Evolutionary conservation across 192 early-diverging fungal genomes (phyloP), one percentile per base, ranked within the genome.

Genomic region (Backusella australiensis): DNA sequence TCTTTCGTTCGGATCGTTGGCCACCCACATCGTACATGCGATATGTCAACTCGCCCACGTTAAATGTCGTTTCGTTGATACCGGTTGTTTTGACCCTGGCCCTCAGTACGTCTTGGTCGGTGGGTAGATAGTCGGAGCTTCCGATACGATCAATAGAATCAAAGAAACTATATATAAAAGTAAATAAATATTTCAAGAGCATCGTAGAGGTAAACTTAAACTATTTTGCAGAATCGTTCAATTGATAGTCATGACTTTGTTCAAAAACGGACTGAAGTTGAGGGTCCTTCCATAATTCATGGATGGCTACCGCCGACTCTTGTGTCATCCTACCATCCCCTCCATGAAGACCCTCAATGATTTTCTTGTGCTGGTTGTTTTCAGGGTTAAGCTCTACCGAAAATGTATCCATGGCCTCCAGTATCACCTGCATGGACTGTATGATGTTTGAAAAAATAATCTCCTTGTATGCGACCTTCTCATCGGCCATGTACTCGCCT

Each of bases 21-120:
- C 97, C 97, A 75, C 97, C 97, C 42, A 98, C 97, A 84, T 98
- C 97, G 84, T 95, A 94, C 93, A 98, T 95, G 72, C 93, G 88
- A 85, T 97, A 98, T 34, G 94, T 96, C 68, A 98, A 86, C 56
- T 96, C 94, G 15, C 94, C 95, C 71, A 98, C 93, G 34, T 90
- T 79, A 84, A 98, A 96, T 4, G 90, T 93, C 4, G 94, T 96
- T 84, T 98, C 96, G 32, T 93, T 97, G 81, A 98, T 98, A 73
- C 96, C 95, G 5, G 96, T 97, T 0, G 96, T 97, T 85, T 97
- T 98, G 78, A 98, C 95, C 53, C 96, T 93, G 34, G 96, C 95
- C 59, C 94, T 89, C 72, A 98, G 89, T 46, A 98, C 94, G 81
- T 98, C 96, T 87, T 98, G 96, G 80, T 98, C 95, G 15, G 92